Conservation (phyloP, 352 stramenopile species). For the Globisporangium carolinianum region DNA sequence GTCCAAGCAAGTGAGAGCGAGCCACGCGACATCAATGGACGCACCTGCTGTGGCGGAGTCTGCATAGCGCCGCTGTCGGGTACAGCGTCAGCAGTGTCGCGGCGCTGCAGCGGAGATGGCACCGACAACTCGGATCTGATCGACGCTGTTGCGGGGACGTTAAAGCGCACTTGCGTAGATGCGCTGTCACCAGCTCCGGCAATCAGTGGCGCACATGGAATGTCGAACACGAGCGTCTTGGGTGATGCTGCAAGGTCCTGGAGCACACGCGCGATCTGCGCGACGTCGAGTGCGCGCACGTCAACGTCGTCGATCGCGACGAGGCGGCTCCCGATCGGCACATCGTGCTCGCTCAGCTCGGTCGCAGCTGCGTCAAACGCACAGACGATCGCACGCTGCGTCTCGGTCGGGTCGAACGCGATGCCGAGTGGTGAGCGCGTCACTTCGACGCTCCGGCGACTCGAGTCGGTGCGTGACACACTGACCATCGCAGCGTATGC, state of each 20-base stretch:
- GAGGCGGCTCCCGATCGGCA: constrained; percentile 36
- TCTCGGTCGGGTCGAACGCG: constrained; percentile 19
- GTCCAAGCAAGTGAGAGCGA: no score
- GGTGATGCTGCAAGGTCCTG: constrained; percentile 17
- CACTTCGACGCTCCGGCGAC: constrained; percentile 14
- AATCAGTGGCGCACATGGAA: neutral
- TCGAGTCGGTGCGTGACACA: constrained; percentile 3
- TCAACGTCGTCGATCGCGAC: constrained; percentile 41
- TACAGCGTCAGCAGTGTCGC: neutral
- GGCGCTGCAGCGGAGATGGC: neutral
- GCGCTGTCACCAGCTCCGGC: no score
- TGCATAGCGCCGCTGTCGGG: neutral
- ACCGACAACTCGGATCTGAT: neutral
- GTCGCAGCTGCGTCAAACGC: constrained; percentile 13
- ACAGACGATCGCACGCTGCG: constrained; percentile 15
- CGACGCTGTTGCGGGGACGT: neutral
- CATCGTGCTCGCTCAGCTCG: constrained; percentile 15
- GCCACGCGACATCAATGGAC: neutral
- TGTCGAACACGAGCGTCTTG: constrained; percentile 37
- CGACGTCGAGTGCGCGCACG: constrained; percentile 25
- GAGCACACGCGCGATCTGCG: constrained; percentile 27
- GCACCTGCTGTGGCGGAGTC: neutral
- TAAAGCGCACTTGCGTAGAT: neutral
- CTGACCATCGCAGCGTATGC: constrained; percentile 32
- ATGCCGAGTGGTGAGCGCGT: constrained; percentile 21